Percentiles rank a stretch among this genome's conserved stretches.
phyloP scores from a whole-genome alignment of 805 yeast genomes.

The Saccharomycopsis fermentans region DNA sequence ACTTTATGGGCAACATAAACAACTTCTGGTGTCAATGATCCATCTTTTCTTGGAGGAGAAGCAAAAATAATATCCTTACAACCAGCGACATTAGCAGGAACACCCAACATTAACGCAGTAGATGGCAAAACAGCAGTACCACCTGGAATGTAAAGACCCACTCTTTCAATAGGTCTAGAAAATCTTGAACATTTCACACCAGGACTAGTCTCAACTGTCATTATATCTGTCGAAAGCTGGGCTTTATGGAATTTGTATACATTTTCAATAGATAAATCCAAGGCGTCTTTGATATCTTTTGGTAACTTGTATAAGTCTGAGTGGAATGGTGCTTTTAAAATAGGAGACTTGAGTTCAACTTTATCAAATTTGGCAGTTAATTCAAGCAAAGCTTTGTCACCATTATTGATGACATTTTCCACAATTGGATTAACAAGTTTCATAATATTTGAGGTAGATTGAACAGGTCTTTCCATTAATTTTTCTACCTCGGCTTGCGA shows the following conservation, averaged over 20 bases:
- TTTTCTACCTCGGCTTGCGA: conserved; percentile 37
- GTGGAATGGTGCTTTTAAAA: conserved; percentile 82
- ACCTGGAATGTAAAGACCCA: conserved; percentile 96
- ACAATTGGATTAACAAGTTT: conserved; percentile 85
- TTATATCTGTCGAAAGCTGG: conserved; percentile 57
- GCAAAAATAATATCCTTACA: conserved; percentile 88
- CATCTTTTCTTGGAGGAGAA: conserved; percentile 91
- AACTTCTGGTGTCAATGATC: conserved; percentile 91
- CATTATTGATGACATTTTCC: conserved; percentile 60
- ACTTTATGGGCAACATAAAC: conserved; percentile 94
- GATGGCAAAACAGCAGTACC: conserved; percentile 98
- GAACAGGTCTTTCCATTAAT: conserved; percentile 89
- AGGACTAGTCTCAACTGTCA: conserved; percentile 84
- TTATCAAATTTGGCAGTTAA: conserved; percentile 86
- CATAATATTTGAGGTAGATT: conserved; percentile 87
- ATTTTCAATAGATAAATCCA: conserved; percentile 82
- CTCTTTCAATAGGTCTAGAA: conserved; percentile 88
- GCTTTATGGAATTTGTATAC: conserved; percentile 91
- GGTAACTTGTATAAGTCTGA: conserved; percentile 60
- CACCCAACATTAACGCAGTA: conserved; percentile 96
- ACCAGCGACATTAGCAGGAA: conserved; percentile 97
- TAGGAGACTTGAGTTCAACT: conserved; percentile 61
- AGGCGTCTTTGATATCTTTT: conserved; percentile 68
- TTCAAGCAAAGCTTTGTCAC: conserved; percentile 84
- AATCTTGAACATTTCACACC: conserved; percentile 93